Evolutionary conservation across 2,329 filamentous ascomycete genomes (phyloP).

Genomic region (Pseudogymnoascus sp.): DNA sequence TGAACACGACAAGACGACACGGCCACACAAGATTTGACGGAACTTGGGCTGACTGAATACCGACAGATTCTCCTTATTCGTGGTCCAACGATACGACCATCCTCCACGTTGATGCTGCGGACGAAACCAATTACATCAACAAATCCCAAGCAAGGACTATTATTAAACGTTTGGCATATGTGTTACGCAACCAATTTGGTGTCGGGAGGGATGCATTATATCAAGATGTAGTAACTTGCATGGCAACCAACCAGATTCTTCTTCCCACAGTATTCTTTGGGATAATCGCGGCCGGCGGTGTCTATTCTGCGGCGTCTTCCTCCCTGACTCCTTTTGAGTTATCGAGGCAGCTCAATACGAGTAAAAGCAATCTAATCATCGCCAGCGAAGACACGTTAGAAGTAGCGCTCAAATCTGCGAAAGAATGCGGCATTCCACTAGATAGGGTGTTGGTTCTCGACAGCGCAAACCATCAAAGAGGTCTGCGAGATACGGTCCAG

Average conservation of each 20-base stretch:
- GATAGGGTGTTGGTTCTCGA: conserved; percentile 60
- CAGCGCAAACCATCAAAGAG: conserved; percentile 33
- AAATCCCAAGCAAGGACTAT: not conserved
- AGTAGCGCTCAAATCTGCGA: conserved; percentile 59
- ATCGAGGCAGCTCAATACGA: conserved; percentile 67
- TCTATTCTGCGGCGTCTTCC: conserved; percentile 73
- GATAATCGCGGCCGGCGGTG: conserved; percentile 66
- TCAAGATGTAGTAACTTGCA: not conserved
- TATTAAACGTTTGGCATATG: not conserved
- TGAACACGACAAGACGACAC: not conserved
- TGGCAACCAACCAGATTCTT: not conserved
- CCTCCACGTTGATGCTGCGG: not conserved
- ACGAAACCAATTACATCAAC: not conserved
- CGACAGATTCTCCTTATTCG: not conserved
- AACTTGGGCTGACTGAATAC: not conserved
- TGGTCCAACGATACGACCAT: not conserved
- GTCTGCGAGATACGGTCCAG: conserved; percentile 39
- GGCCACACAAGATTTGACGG: not conserved
- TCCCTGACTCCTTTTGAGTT: conserved; percentile 63
- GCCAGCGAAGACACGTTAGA: conserved; percentile 52
- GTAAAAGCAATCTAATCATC: conserved; percentile 60
- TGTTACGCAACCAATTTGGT: not conserved
- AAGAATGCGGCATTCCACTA: conserved; percentile 46
- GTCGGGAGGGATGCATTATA: not conserved
- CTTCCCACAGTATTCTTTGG: conserved; percentile 52